Evolutionary conservation across 495 filamentous ascomycete species (phyloP).

Genomic region (Hypoxylon trugodes): DNA sequence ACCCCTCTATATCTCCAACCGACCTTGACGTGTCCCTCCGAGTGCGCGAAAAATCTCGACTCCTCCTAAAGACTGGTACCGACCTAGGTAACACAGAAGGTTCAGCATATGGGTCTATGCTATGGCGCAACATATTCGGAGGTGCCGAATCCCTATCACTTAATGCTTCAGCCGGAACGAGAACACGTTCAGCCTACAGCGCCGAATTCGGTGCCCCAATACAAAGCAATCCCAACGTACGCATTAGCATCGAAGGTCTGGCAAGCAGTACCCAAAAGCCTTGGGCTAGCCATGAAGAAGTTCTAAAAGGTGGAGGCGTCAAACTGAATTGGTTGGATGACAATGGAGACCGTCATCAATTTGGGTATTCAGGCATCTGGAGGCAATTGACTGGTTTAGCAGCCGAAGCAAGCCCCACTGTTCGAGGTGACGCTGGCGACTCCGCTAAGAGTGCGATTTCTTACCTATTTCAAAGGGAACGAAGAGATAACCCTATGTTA

Average conservation of each 20-base stretch:
- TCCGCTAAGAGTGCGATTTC: conserved; percentile 85
- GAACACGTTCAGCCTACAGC: conserved; percentile 88
- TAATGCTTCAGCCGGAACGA: conserved; percentile 85
- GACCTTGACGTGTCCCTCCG: conserved; percentile 81
- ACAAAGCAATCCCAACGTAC: conserved; percentile 78
- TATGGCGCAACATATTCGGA: conserved; percentile 91
- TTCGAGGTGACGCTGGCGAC: conserved; percentile 88
- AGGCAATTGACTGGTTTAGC: conserved; percentile 83
- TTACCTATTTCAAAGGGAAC: conserved; percentile 81
- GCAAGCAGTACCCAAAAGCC: conserved; percentile 83
- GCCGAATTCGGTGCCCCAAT: conserved; percentile 83
- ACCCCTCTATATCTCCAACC: conserved; percentile 67
- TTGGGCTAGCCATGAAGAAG: conserved; percentile 94
- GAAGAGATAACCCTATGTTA: conserved; percentile 81
- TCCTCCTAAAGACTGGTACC: conserved; percentile 89
- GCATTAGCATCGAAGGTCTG: conserved; percentile 76
- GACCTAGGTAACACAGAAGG: conserved; percentile 92
- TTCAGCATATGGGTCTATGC: conserved; percentile 83
- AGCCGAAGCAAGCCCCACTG: conserved; percentile 75
- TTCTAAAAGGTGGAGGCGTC: conserved; percentile 78
- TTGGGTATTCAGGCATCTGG: conserved; percentile 84
- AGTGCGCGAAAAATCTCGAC: conserved; percentile 78
- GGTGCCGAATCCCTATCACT: conserved; percentile 86
- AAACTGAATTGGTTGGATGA: conserved; percentile 75
- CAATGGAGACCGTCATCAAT: conserved; percentile 71